Conservation (phyloP, 768 basidiomycete species). For the Rhodosporidiobolus odoratus region DNA sequence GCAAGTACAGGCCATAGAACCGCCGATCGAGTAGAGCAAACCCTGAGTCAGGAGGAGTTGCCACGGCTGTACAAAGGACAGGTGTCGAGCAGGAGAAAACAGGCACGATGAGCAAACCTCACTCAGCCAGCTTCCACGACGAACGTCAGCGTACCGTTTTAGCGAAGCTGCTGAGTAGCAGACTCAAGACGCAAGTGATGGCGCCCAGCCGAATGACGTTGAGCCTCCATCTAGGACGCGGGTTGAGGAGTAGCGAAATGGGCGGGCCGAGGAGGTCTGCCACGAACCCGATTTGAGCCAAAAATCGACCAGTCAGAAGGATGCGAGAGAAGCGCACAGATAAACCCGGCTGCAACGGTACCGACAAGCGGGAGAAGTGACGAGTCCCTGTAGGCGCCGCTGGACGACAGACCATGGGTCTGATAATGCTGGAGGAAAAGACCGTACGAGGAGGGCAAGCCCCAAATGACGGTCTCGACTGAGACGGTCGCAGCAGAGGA, state of each 20-base stretch:
- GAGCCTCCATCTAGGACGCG: conserved; percentile 13
- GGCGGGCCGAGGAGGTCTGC: conserved; percentile 21
- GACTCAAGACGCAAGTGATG: not conserved
- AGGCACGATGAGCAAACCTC: no score
- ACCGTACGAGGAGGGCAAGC: conserved; percentile 16
- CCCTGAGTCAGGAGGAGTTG: conserved; percentile 16
- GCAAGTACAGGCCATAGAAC: not conserved
- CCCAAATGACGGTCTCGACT: conserved; percentile 29
- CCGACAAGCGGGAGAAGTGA: conserved; percentile 18
- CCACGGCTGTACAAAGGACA: not conserved
- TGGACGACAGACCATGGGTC: not conserved
- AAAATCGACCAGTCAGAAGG: not conserved
- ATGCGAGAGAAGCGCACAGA: not conserved
- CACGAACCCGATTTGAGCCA: not conserved
- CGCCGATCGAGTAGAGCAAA: conserved; percentile 18
- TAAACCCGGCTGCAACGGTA: not conserved
- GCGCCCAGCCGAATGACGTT: not conserved
- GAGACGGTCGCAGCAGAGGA: not conserved
- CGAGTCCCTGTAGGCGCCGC: not conserved
- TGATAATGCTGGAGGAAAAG: conserved; percentile 18
- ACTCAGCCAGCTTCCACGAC: no score
- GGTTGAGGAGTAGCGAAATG: conserved; percentile 14
- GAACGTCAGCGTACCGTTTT: not conserved
- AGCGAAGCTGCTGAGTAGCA: conserved; percentile 4
- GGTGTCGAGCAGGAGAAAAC: not conserved